These are phyloP conservation scores for Dryas drummondii DNA, from an alignment of 306 rosid genomes.

Conservation along the genomic window DNA sequence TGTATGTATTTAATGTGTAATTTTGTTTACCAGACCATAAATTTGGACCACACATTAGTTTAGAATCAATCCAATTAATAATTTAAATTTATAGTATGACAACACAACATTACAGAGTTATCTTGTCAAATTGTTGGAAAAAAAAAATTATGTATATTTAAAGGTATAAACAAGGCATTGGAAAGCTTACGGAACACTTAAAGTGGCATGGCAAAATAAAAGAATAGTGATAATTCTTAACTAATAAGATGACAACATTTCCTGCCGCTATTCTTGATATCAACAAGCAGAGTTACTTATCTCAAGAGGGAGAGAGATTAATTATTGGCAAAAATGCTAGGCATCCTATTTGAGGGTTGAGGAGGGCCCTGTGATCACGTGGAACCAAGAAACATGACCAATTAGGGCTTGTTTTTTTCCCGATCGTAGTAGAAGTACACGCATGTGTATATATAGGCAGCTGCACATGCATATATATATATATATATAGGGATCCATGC, in stretches of 20 bases:
- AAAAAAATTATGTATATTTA: too few relatives aligned
- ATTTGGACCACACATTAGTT: too few relatives aligned
- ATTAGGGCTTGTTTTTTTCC: neutral
- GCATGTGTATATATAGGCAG: neutral
- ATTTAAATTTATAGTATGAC: too few relatives aligned
- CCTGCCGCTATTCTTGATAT: neutral
- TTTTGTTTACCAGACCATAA: too few relatives aligned
- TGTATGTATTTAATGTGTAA: too few relatives aligned
- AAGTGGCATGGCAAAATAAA: neutral
- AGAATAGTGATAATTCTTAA: neutral
- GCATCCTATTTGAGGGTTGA: neutral
- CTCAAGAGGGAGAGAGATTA: neutral
- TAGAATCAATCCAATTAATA: too few relatives aligned
- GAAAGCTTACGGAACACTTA: neutral
- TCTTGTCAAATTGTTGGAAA: too few relatives aligned
- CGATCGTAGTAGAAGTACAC: neutral
- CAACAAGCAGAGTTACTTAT: neutral
- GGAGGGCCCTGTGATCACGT: neutral
- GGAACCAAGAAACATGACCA: conserved; percentile 15
- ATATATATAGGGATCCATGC: conserved; percentile 21
- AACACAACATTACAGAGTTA: too few relatives aligned
- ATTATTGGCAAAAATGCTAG: neutral
- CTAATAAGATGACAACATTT: neutral
- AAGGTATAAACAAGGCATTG: neutral
- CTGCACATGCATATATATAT: neutral